Conservation (phyloP, 2,329 filamentous ascomycete genomes). For the Annulohypoxylon truncatum region DNA sequence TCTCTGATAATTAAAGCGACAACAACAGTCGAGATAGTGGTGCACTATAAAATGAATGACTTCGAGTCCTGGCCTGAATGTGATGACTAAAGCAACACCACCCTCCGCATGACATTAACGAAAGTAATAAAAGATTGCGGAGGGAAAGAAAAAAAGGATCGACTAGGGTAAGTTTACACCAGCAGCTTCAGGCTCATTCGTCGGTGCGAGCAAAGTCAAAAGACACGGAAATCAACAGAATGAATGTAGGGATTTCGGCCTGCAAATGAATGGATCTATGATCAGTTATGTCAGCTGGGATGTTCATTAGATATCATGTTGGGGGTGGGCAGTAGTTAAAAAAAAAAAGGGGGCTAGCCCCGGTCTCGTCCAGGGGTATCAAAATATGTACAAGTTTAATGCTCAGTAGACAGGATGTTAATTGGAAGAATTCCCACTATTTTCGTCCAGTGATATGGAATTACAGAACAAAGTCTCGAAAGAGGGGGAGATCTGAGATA, state of each 20-base stretch:
- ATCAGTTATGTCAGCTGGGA: constrained; percentile 10
- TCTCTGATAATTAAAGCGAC: constrained; percentile 13
- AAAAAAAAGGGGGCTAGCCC: not conserved
- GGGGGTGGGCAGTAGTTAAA: constrained; percentile 18
- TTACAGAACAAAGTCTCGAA: constrained; percentile 24
- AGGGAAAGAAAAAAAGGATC: constrained; percentile 17
- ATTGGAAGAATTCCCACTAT: constrained; percentile 18
- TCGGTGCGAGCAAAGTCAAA: not conserved
- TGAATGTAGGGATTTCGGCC: not conserved
- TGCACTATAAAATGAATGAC: constrained; percentile 21
- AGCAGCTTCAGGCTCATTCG: not conserved
- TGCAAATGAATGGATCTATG: constrained; percentile 10
- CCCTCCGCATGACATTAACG: constrained; percentile 28
- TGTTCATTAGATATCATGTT: constrained; percentile 14
- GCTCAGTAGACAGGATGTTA: constrained; percentile 10
- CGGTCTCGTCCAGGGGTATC: constrained; percentile 10
- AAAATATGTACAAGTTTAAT: constrained; percentile 14
- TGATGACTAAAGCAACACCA: constrained; percentile 8
- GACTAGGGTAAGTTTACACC: constrained; percentile 31
- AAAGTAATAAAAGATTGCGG: constrained; percentile 9
- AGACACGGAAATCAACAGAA: constrained; percentile 9
- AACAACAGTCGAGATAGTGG: not conserved
- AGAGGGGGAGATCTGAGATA: constrained; percentile 7
- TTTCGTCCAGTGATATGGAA: constrained; percentile 7
- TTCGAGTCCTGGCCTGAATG: not conserved